Evolutionary conservation across 2,329 filamentous ascomycete genomes (phyloP).

Genomic region (Diaporthe humulicola): DNA sequence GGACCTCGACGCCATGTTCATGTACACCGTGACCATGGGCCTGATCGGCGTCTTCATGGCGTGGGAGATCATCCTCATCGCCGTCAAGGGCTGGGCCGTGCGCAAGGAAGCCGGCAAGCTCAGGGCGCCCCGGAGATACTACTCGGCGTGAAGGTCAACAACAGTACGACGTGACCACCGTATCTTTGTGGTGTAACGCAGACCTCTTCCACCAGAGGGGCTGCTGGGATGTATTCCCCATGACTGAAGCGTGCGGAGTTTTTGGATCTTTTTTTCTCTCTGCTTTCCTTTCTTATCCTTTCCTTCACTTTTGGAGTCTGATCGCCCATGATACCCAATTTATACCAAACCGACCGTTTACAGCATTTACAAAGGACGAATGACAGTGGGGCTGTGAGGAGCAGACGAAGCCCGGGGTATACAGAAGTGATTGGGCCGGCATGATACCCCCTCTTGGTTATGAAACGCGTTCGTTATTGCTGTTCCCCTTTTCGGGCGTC

Average conservation of each 20-base stretch:
- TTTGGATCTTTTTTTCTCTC: background rate
- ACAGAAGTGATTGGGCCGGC: slow-evolving; percentile 14
- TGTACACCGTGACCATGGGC: slow-evolving; percentile 90
- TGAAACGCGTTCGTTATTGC: slow-evolving; percentile 22
- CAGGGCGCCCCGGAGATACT: background rate
- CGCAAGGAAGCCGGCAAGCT: slow-evolving; percentile 56
- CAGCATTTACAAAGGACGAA: slow-evolving; percentile 23
- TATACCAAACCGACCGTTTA: slow-evolving; percentile 33
- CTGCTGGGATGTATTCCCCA: background rate
- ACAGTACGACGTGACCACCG: background rate
- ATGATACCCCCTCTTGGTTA: slow-evolving; percentile 26
- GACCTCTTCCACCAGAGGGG: background rate
- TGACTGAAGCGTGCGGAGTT: background rate
- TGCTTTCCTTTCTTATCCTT: background rate
- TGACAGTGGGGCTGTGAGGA: background rate
- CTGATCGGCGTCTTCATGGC: slow-evolving; percentile 87
- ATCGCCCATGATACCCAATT: slow-evolving; percentile 39
- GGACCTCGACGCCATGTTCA: slow-evolving; percentile 89
- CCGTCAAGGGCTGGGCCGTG: slow-evolving; percentile 89
- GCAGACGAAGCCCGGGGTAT: background rate
- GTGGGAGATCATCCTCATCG: slow-evolving; percentile 82
- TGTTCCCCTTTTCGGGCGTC: background rate
- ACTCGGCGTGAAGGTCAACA: slow-evolving; percentile 23
- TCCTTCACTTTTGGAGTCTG: slow-evolving; percentile 18
- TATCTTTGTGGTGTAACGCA: background rate